Base-by-base conservation (phyloP, 306 rosid species). In the Cucumis melo region DNA sequence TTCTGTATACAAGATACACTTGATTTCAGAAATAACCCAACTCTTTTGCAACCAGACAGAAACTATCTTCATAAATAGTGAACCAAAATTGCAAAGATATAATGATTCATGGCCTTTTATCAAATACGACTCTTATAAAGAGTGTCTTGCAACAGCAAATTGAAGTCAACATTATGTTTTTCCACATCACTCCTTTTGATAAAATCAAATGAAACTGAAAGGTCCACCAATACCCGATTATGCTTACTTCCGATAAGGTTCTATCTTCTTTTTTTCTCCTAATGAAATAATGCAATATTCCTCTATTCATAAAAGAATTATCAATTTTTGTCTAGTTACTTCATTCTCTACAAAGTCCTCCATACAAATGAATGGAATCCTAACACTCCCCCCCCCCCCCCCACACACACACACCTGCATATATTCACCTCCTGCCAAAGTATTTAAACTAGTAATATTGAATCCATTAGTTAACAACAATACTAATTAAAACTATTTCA, bases 1-100 rank as follows among this genome's bases (percentile, higher is more conserved):
- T 93, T 93, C 98, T 93, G 75, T 63, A 19, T 7, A 8, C 12
- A 32, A 62, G 8, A n/a, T 15, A 8, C 42, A 39, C 46, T 58
- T 41, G 54, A 20, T 58, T 57, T 58, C 12, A 59, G 39, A 56
- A 38, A 74, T 20, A 63, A 19, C 50, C 27, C 50, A 64, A 64
- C 24, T 36, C 48, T 17, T 46, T 36, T 3, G 48, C 2, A 17
- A 10, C 7, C 7, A 64, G 2, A 64, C 16, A 9, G 8, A 21
- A 36, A 8, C 8, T 17, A 65, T 9, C 17, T 19, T 34, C 15
- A 36, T 1, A 65, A 8, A 36, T 16, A 63, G 14, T 8, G 62
- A 57, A 8, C 3, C 36, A 23, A 59, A 23, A 24, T 59, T 6
- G 62, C 32, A 21, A 10, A 57, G 23, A 21, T 21, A 57, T 21